Base-by-base conservation (phyloP, 2,329 filamentous ascomycete species). In the Colletotrichum ledebouriae region DNA sequence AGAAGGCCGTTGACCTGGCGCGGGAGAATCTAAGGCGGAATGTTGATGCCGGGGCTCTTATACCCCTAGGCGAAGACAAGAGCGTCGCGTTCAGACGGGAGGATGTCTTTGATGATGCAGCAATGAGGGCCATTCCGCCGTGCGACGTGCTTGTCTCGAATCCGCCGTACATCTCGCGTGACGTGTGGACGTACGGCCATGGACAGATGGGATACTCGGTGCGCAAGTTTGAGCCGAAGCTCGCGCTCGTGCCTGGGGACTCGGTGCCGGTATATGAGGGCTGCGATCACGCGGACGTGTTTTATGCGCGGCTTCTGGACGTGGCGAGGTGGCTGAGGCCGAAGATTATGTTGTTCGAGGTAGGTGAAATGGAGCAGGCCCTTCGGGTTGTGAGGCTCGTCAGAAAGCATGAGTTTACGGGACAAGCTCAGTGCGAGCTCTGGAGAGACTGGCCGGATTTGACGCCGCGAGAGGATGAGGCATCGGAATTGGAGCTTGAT, bases 161-260 rank as follows among this genome's bases (percentile, higher is more conserved):
- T 75, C 96, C 96, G 15, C 96, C 96, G 0, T 98, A 98, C 77
- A 90, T 98, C 58, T 97, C 94, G 2, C 81, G 83, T 0, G 72
- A 76, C 44, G 73, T 78, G 10, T 84, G 81, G 81, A 67, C 76
- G 41, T 71, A 77, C 3, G 81, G 80, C 17, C 73, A 73, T 11
- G 78, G 78, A 15, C 78, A 83, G 37, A 72, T 84, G 50, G 87
- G 86, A 7, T 94, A 92, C 74, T 95, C 92, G 12, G 95, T 98
- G 34, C 87, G 94, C 15, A 89, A 89, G 52, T 94, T 89, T 76
- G 96, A 99, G 79, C 96, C 96, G 3, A 87, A 83, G 71, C 79
- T 92, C 12, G 96, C 96, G 0, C 84, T 98, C 13, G 92, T 98
- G 10, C 86, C 87, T 0, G 71, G 71, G 13, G 65, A 74, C 2